These are phyloP conservation scores for Phytophthora litchii DNA, from an alignment of 352 stramenopile species.

Conservation along the genomic window DNA sequence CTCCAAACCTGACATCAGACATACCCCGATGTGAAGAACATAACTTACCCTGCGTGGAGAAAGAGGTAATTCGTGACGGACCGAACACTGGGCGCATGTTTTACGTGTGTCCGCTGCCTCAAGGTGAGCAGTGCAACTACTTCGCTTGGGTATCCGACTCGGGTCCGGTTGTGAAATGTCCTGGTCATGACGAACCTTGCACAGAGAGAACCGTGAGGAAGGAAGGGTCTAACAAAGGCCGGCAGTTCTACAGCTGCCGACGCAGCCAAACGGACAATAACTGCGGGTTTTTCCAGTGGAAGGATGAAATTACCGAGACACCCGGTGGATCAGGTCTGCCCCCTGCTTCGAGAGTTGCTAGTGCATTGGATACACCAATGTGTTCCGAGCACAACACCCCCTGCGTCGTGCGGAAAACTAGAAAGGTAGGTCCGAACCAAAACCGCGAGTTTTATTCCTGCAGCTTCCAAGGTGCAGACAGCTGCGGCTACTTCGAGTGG, in stretches of 20 bases:
- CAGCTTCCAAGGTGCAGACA: constrained; percentile 70
- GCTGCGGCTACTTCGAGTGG: constrained; percentile 87
- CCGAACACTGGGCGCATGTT: constrained; percentile 94
- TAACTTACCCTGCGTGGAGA: constrained; percentile 52
- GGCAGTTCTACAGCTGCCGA: constrained; percentile 65
- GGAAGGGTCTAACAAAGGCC: constrained; percentile 71
- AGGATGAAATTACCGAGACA: constrained; percentile 51
- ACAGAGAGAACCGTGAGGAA: constrained; percentile 67
- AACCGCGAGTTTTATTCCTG: constrained; percentile 95
- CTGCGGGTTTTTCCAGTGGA: constrained; percentile 81
- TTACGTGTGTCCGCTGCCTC: constrained; percentile 87
- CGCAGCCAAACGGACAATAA: constrained; percentile 59
- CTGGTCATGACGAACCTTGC: constrained; percentile 67
- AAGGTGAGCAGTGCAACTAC: constrained; percentile 89
- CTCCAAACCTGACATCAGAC: constrained; percentile 13
- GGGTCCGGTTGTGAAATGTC: constrained; percentile 41
- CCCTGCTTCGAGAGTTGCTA: constrained; percentile 6
- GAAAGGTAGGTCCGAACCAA: constrained; percentile 77
- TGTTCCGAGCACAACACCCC: constrained; percentile 52
- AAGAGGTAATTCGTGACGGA: constrained; percentile 61
- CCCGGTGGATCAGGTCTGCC: background rate
- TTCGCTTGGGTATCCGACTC: constrained; percentile 92
- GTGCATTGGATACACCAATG: constrained; percentile 21
- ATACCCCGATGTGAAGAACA: constrained; percentile 58
- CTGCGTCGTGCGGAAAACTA: constrained; percentile 52